Evolutionary conservation across 371 early-diverging fungal species (phyloP).

Genomic region (Apophysomyces ossiformis): DNA sequence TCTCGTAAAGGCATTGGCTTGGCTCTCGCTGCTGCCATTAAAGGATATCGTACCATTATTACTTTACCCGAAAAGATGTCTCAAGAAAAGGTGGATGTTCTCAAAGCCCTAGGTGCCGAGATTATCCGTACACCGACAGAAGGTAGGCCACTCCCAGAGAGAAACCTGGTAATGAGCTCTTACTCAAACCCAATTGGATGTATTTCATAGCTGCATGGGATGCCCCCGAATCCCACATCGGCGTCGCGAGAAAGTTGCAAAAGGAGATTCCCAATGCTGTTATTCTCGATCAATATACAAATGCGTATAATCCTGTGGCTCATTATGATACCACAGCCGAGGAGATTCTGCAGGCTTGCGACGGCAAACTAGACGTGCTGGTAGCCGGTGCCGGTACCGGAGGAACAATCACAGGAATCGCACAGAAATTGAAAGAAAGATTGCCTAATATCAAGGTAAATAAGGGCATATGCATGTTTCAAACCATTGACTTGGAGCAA

Average conservation of each 20-base stretch:
- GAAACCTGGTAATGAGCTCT: neutral
- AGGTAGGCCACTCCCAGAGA: slow-evolving; percentile 18
- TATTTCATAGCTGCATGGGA: slow-evolving; percentile 85
- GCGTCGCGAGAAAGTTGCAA: slow-evolving; percentile 91
- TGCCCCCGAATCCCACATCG: slow-evolving; percentile 96
- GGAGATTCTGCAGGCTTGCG: slow-evolving; percentile 84
- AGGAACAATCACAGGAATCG: slow-evolving; percentile 96
- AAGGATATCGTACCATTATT: slow-evolving; percentile 96
- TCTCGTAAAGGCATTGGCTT: slow-evolving; percentile 73
- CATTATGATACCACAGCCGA: slow-evolving; percentile 94
- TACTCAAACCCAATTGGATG: too few species aligned
- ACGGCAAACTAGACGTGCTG: slow-evolving; percentile 93
- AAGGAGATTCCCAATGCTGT: slow-evolving; percentile 93
- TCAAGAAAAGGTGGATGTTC: slow-evolving; percentile 96
- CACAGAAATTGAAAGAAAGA: slow-evolving; percentile 90
- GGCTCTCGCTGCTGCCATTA: slow-evolving; percentile 93
- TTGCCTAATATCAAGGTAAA: slow-evolving; percentile 81
- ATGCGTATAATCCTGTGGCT: slow-evolving; percentile 96
- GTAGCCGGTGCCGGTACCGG: slow-evolving; percentile 97
- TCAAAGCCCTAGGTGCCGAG: slow-evolving; percentile 97
- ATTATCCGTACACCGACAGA: slow-evolving; percentile 98
- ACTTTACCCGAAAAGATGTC: slow-evolving; percentile 98
- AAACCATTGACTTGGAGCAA: neutral
- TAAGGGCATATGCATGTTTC: neutral
- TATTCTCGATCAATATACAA: slow-evolving; percentile 95